A percentile compares a stretch with the other conserved stretches of the same genome.
Evolutionary conservation across 2,329 filamentous ascomycete species (phyloP).

Genomic region (Exserohilum rostratum): DNA sequence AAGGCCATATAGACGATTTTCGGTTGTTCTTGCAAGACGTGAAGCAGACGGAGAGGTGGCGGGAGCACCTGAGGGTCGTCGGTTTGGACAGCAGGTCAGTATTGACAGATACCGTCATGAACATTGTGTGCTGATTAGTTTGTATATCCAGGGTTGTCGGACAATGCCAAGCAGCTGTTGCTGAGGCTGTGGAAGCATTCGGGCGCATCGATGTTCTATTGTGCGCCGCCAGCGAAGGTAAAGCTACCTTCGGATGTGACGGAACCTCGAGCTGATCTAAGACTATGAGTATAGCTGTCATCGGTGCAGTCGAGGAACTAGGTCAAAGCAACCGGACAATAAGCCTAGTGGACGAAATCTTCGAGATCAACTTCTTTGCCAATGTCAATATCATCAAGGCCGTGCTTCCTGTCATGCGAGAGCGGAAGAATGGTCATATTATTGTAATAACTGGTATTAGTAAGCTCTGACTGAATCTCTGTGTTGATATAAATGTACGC

Average conservation of each 20-base stretch:
- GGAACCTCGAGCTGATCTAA: not conserved
- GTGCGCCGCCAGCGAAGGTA: conserved; percentile 87
- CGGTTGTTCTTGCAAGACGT: conserved; percentile 74
- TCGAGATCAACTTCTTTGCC: conserved; percentile 93
- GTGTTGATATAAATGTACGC: not conserved
- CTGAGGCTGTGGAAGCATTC: conserved; percentile 83
- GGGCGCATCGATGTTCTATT: conserved; percentile 87
- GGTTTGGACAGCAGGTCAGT: conserved; percentile 61
- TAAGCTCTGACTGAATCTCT: conserved; percentile 33
- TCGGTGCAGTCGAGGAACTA: conserved; percentile 91
- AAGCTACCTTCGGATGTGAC: not conserved
- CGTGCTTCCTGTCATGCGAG: conserved; percentile 77
- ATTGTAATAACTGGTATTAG: conserved; percentile 87
- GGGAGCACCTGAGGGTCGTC: conserved; percentile 72
- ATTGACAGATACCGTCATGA: conserved; percentile 12
- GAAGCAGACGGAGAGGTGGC: conserved; percentile 77
- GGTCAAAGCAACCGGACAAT: conserved; percentile 73
- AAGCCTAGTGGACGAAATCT: conserved; percentile 85
- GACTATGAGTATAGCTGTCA: conserved; percentile 64
- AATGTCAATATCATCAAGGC: conserved; percentile 97
- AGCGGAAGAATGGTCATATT: conserved; percentile 84
- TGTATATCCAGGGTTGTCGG: conserved; percentile 59
- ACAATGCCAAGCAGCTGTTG: conserved; percentile 83
- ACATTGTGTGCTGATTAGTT: not conserved
- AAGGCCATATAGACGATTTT: conserved; percentile 74